phyloP scores from a whole-genome alignment of 2,329 filamentous ascomycete species.

The Talaromyces funiculosus region DNA sequence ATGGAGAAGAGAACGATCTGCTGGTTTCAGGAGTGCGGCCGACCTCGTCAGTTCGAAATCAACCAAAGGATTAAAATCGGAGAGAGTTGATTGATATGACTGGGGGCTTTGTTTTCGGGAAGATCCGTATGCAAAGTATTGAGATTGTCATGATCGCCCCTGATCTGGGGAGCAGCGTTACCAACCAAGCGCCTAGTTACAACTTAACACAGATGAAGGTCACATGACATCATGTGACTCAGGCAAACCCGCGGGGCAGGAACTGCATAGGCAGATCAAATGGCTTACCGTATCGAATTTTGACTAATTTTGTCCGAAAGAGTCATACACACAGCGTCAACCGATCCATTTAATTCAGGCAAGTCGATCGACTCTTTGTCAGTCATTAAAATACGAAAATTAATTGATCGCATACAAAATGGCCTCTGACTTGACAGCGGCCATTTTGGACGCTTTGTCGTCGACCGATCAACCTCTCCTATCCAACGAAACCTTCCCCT shows the following conservation, averaged over 20 bases:
- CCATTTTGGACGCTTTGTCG: slow-evolving; percentile 62
- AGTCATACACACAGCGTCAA: slow-evolving; percentile 15
- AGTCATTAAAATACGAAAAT: background rate
- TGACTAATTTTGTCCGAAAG: slow-evolving; percentile 13
- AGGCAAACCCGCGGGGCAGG: slow-evolving; percentile 10
- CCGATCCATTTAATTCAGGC: background rate
- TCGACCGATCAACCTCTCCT: slow-evolving; percentile 57
- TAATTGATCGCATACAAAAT: slow-evolving; percentile 19
- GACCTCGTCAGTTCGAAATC: background rate
- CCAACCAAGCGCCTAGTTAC: no score
- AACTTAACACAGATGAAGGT: background rate
- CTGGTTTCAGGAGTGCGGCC: background rate
- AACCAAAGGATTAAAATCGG: background rate
- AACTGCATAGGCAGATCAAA: background rate
- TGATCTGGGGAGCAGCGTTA: no score
- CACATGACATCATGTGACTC: slow-evolving; percentile 5
- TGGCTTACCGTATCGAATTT: slow-evolving; percentile 17
- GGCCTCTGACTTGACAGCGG: slow-evolving; percentile 54
- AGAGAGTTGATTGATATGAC: background rate
- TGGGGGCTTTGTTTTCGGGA: no score
- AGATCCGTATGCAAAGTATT: background rate
- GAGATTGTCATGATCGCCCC: background rate
- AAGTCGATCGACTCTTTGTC: background rate
- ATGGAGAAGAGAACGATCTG: background rate
- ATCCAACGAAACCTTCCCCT: slow-evolving; percentile 65